Evolutionary conservation across 495 filamentous ascomycete genomes (phyloP).

Genomic region (Parachaetomium inaequale): DNA sequence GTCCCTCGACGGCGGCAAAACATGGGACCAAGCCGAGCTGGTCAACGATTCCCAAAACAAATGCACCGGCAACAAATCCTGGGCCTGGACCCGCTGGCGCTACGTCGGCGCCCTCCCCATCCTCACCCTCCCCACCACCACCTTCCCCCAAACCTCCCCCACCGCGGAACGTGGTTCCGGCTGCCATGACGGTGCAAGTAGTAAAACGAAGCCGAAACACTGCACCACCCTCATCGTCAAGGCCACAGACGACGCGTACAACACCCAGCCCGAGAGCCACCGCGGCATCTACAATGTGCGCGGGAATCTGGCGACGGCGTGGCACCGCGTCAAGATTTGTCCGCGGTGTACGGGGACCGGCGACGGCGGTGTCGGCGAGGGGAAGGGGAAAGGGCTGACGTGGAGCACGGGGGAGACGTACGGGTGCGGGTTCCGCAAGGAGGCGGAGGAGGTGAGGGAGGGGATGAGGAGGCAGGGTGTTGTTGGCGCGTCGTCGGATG

Average conservation of each 20-base stretch:
- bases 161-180: background rate
- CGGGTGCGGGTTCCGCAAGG: slow-evolving; percentile 32
- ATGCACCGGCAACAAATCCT: slow-evolving; percentile 47
- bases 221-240: slow-evolving; percentile 52
- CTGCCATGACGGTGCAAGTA: background rate
- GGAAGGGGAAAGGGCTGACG: background rate
- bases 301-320: slow-evolving; percentile 54
- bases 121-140: slow-evolving; percentile 1
- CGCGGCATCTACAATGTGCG: slow-evolving; percentile 51
- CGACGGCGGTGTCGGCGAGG: background rate
- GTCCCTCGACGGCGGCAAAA: slow-evolving; percentile 51
- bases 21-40: slow-evolving; percentile 52
- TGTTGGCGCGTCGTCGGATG: background rate
- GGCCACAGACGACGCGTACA: slow-evolving; percentile 56
- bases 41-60: too few species aligned
- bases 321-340: slow-evolving; percentile 48
- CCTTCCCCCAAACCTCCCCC: background rate
- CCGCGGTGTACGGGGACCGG: slow-evolving; percentile 26
- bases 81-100: slow-evolving; percentile 55
- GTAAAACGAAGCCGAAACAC: slow-evolving; percentile 14
- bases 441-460: slow-evolving; percentile 23
- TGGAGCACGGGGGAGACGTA: slow-evolving; percentile 30
- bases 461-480: slow-evolving; percentile 15
- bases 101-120: slow-evolving; percentile 31
- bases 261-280: slow-evolving; percentile 53